Conservation (phyloP, 202 grass and related monocot species). For the Dendrocalamus latiflorus region DNA sequence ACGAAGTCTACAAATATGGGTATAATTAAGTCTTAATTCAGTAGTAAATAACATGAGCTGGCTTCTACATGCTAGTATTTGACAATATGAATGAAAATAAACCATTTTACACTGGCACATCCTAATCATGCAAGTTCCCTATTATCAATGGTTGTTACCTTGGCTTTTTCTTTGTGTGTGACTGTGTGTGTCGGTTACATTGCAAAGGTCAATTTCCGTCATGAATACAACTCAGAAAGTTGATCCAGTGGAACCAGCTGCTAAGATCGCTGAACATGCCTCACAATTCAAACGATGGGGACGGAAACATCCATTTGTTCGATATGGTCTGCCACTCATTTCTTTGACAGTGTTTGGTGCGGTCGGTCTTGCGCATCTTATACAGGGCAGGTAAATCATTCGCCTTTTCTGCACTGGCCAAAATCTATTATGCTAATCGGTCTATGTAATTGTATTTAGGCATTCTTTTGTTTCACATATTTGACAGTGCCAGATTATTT, state of each 20-base stretch:
- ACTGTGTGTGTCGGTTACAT: too few relatives aligned
- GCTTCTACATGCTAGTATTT: too few relatives aligned
- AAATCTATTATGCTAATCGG: neutral
- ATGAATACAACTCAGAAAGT: conserved; percentile 44
- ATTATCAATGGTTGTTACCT: neutral
- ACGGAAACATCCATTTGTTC: conserved; percentile 70
- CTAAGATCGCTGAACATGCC: conserved; percentile 43
- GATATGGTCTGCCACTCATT: conserved; percentile 80
- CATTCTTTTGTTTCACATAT: neutral
- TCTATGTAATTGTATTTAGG: neutral
- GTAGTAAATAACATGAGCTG: too few relatives aligned
- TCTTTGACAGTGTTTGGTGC: conserved; percentile 87
- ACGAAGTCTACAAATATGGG: too few relatives aligned
- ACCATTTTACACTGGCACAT: too few relatives aligned
- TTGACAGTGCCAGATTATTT: conserved; percentile 9
- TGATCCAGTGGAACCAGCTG: conserved; percentile 20
- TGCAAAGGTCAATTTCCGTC: neutral
- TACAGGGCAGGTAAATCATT: conserved; percentile 71
- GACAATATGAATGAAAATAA: too few relatives aligned
- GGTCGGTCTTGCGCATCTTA: conserved; percentile 74
- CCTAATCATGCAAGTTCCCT: too few relatives aligned
- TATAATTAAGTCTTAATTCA: too few relatives aligned
- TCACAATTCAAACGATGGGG: conserved; percentile 79
- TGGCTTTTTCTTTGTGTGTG: too few relatives aligned
- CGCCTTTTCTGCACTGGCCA: neutral